Base-by-base conservation (phyloP, 2,329 filamentous ascomycete genomes). In the Cytospora schulzeri region DNA sequence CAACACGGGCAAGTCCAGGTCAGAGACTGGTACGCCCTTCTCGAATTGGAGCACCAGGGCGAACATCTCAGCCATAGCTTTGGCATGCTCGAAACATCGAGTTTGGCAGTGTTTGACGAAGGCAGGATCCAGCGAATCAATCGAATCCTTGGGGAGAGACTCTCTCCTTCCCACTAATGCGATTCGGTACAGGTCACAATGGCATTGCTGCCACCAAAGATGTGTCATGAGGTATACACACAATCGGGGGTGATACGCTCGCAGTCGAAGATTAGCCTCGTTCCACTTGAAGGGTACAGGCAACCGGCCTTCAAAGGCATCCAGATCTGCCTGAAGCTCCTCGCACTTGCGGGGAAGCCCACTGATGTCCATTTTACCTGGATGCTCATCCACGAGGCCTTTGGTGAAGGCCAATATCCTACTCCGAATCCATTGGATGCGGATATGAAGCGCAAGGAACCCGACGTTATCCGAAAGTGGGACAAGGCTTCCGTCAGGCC, bases 221-320 rank as follows among this genome's bases (percentile, higher is more conserved):
- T 86, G 84, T 12, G 85, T 86, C 83, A 85, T 86, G 69, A 86
- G 76, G 65, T 84, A 86, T 51, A 84, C 82, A 66, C 83, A 85
- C 6, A 87, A 78, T 4, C 84, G 77, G 2, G 83, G 81, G 1
- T 84, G 86, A 68, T 86, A 86, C 3, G 83, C 82, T 7, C 84
- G 80, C 28, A 86, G 75, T 17, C 83, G 79, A 4, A 86, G 75
- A 33, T 85, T 86, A 66, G 78, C 81, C 66, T 86, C 83, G 14
- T 83, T 85, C 71, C 85, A 86, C 55, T 82, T 81, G 68, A 87
- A 86, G 12, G 83, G 85, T 0, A 80, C 75, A 1, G 84, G 84
- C 6, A 86, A 72, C 28, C 83, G 77, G 24, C 80, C 78, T 54
- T 83, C 83, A 66, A 86, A 86, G 15, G 80, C 79, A 17, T 80